Percentiles rank a stretch among this genome's conserved stretches.
Evolutionary conservation across 176 grass and related monocot genomes (phyloP).

Genomic region (Rhipidocladum racemiflorum): DNA sequence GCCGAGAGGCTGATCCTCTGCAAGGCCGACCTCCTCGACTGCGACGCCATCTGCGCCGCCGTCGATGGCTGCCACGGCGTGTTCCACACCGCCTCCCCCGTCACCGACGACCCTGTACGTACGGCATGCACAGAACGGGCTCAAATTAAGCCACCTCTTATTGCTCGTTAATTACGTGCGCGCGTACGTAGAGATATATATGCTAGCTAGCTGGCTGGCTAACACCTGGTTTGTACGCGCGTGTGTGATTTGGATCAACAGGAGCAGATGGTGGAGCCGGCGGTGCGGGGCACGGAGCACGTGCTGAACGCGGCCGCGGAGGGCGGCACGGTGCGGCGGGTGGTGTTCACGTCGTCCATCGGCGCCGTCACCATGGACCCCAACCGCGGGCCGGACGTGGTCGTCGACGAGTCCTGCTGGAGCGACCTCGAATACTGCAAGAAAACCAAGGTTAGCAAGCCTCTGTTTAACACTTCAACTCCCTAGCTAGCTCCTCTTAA

Average conservation of each 20-base stretch:
- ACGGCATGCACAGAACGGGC: neutral
- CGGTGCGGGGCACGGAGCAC: constrained; percentile 76
- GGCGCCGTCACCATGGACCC: constrained; percentile 95
- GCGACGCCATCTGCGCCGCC: constrained; percentile 65
- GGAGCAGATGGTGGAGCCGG: constrained; percentile 99
- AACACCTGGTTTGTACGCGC: neutral
- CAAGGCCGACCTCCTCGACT: constrained; percentile 93
- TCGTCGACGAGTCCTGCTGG: constrained; percentile 92
- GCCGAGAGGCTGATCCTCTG: constrained; percentile 82
- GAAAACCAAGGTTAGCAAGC: constrained; percentile 63
- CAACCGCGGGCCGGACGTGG: constrained; percentile 64
- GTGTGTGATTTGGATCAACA: constrained; percentile 11
- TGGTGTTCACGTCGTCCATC: constrained; percentile 98
- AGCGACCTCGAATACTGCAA: constrained; percentile 97
- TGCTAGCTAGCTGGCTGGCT: too few relatives aligned
- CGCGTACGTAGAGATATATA: neutral
- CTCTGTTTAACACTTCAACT: neutral
- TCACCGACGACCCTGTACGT: constrained; percentile 83
- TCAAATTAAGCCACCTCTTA: neutral
- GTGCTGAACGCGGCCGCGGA: constrained; percentile 81
- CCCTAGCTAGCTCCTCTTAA: neutral
- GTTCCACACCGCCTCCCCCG: constrained; percentile 94
- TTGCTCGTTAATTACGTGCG: neutral
- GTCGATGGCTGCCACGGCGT: constrained; percentile 81
- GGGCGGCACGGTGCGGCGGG: constrained; percentile 70